These are phyloP conservation scores for Termitomyces sp. DNA, from an alignment of 768 basidiomycete genomes.

Conservation along the genomic window DNA sequence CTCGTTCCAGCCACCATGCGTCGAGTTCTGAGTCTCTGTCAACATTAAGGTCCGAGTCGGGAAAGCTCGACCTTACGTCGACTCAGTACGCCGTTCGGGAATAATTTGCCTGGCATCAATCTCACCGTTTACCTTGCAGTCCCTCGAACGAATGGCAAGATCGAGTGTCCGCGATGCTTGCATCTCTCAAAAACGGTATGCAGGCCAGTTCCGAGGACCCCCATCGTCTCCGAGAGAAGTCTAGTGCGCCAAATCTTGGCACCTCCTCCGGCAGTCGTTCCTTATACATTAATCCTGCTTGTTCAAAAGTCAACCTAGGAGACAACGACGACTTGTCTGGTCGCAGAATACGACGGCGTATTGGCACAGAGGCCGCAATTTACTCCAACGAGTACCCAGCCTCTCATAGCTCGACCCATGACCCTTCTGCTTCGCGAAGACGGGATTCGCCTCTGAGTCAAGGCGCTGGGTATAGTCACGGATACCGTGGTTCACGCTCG, in stretches of 20 bases:
- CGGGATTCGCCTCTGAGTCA: constrained; percentile 11
- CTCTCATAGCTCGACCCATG: constrained; percentile 15
- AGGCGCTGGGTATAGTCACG: not conserved
- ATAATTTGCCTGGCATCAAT: not conserved
- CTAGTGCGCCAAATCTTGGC: constrained; percentile 7
- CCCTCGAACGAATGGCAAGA: constrained; percentile 88
- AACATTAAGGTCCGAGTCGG: constrained; percentile 21
- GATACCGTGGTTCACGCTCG: not conserved
- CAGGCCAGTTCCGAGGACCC: not conserved
- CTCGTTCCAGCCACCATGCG: constrained; percentile 16
- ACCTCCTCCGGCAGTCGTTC: constrained; percentile 1
- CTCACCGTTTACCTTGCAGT: constrained; percentile 31
- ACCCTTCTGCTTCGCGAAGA: constrained; percentile 18
- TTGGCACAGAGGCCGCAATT: constrained; percentile 30
- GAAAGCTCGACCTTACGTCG: constrained; percentile 43
- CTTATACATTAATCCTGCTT: constrained; percentile 16
- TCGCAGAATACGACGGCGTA: constrained; percentile 49
- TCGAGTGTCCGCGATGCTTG: constrained; percentile 44
- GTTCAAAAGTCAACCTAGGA: constrained; percentile 1
- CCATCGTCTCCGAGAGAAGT: constrained; percentile 2
- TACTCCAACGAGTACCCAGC: constrained; percentile 15
- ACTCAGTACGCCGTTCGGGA: constrained; percentile 51
- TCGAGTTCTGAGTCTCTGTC: constrained; percentile 21
- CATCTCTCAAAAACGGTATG: not conserved
- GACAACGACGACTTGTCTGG: constrained; percentile 30